phyloP scores from a whole-genome alignment of 1,139 yeast genomes.

The Kurtzmaniella quercitrusa region DNA sequence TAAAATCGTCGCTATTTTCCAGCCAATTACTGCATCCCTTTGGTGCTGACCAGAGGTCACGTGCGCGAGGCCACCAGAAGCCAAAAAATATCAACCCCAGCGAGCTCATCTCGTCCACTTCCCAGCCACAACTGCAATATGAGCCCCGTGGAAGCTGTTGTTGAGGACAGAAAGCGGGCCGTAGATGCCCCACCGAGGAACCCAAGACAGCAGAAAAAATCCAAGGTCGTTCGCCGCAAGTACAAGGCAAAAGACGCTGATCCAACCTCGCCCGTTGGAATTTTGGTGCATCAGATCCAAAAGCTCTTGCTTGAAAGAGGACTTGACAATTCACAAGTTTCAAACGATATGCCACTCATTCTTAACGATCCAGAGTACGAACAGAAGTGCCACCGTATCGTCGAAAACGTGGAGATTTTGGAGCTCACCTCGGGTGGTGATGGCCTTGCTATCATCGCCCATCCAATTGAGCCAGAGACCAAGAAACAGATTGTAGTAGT shows the following conservation, averaged over 20 bases:
- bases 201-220: slow-evolving; percentile 20
- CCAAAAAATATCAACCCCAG: background rate
- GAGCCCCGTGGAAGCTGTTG: slow-evolving; percentile 2
- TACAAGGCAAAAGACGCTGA: slow-evolving; percentile 65
- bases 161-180: slow-evolving; percentile 2
- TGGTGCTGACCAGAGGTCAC: background rate
- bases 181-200: slow-evolving; percentile 1
- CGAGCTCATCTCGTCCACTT: background rate
- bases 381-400: slow-evolving; percentile 55
- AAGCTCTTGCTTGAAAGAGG: slow-evolving; percentile 45
- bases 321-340: slow-evolving; percentile 43
- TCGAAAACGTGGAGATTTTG: slow-evolving; percentile 52
- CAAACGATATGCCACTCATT: slow-evolving; percentile 61
- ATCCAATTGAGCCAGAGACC: slow-evolving; percentile 44
- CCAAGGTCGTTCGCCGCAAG: slow-evolving; percentile 25
- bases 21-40: no score
- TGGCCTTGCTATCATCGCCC: slow-evolving; percentile 59
- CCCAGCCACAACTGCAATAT: background rate
- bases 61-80: background rate
- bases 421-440: slow-evolving; percentile 75
- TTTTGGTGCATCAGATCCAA: slow-evolving; percentile 68
- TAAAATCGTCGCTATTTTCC: no score
- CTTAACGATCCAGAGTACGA: slow-evolving; percentile 55
- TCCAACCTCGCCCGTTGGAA: slow-evolving; percentile 78
- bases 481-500: slow-evolving; percentile 49